Conservation (phyloP, 768 basidiomycete genomes). For the Russula foetens region DNA sequence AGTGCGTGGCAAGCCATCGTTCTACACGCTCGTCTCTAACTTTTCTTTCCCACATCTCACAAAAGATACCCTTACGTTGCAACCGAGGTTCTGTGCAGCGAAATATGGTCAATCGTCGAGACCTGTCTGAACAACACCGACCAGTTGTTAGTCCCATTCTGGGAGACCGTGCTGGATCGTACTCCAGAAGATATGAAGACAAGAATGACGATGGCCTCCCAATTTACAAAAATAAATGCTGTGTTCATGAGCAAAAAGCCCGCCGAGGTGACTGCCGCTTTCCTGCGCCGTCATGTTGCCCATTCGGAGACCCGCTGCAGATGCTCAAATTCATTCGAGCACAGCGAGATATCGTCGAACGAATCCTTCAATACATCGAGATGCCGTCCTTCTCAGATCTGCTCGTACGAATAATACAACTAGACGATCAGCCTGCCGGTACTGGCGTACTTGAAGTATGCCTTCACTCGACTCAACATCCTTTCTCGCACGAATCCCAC, state of each 20-base stretch:
- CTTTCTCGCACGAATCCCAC: slow-evolving; percentile 26
- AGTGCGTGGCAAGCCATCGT: slow-evolving; percentile 43
- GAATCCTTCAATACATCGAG: slow-evolving; percentile 78
- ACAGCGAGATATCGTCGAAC: slow-evolving; percentile 73
- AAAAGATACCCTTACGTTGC: slow-evolving; percentile 87
- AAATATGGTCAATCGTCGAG: slow-evolving; percentile 92
- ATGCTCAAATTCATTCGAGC: slow-evolving; percentile 89
- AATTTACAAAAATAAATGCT: slow-evolving; percentile 92
- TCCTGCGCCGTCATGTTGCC: slow-evolving; percentile 25
- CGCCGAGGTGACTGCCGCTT: slow-evolving; percentile 56
- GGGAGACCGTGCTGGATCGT: slow-evolving; percentile 80
- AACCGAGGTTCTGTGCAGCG: slow-evolving; percentile 92
- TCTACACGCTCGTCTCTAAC: slow-evolving; percentile 16
- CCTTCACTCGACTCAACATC: slow-evolving; percentile 28
- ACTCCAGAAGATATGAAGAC: slow-evolving; percentile 82
- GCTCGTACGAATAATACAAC: slow-evolving; percentile 80
- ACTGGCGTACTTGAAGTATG: slow-evolving; percentile 83
- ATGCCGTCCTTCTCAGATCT: slow-evolving; percentile 89
- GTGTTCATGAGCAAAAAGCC: slow-evolving; percentile 85
- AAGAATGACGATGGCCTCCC: slow-evolving; percentile 79
- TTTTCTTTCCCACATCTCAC: background rate
- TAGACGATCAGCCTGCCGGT: slow-evolving; percentile 78
- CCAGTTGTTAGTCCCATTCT: slow-evolving; percentile 77
- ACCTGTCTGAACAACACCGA: slow-evolving; percentile 68
- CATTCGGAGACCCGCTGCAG: slow-evolving; percentile 38